Conservation (phyloP, 2,329 filamentous ascomycete genomes). For the Alternaria hordeiaustralica region DNA sequence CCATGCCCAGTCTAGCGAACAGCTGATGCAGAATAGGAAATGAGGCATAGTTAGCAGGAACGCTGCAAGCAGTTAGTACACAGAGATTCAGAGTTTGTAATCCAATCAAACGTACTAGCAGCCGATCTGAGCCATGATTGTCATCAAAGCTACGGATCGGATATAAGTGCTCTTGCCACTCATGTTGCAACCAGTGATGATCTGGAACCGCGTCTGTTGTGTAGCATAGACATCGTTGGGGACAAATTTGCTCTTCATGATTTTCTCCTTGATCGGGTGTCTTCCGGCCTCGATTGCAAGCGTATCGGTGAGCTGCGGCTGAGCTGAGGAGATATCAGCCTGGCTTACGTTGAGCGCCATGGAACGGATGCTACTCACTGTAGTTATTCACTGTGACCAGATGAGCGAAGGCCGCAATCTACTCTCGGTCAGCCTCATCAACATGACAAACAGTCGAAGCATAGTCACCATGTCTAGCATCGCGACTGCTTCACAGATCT, state of each 20-base stretch:
- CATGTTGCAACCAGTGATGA: conserved; percentile 98
- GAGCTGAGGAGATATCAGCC: conserved; percentile 49
- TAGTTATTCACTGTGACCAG: conserved; percentile 72
- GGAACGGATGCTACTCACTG: conserved; percentile 22
- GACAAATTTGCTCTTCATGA: conserved; percentile 72
- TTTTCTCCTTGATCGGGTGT: conserved; percentile 80
- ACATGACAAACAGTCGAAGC: neutral
- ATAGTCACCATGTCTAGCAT: conserved; percentile 80
- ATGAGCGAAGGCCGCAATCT: conserved; percentile 56
- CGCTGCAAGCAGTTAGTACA: conserved; percentile 43
- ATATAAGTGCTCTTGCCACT: conserved; percentile 96
- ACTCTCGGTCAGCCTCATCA: conserved; percentile 4
- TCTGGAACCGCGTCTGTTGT: conserved; percentile 81
- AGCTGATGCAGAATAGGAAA: conserved; percentile 82
- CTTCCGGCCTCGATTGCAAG: conserved; percentile 76
- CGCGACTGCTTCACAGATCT: conserved; percentile 83
- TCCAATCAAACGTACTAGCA: conserved; percentile 62
- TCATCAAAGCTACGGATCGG: conserved; percentile 79
- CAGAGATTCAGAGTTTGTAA: neutral
- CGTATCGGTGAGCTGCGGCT: conserved; percentile 71
- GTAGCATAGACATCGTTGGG: conserved; percentile 91
- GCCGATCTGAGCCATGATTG: conserved; percentile 93
- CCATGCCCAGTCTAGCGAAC: conserved; percentile 85
- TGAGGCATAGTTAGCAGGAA: conserved; percentile 83
- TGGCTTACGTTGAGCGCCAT: neutral